Percentiles rank a stretch among this genome's conserved stretches.
Conservation (phyloP, 2,329 filamentous ascomycete genomes). For the Stagonosporopsis vannaccii region DNA sequence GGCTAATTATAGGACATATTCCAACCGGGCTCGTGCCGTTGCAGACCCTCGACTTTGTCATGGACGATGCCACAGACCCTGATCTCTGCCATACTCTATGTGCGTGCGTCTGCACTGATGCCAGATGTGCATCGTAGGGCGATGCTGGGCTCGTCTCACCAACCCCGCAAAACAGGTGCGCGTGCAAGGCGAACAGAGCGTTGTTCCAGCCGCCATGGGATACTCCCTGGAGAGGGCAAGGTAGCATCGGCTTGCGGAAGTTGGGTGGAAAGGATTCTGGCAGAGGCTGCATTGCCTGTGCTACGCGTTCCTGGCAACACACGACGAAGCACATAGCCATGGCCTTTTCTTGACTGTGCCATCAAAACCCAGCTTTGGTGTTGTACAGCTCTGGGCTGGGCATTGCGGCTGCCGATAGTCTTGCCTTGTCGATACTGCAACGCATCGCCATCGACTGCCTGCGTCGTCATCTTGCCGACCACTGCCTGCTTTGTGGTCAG, state of each 20-base stretch:
- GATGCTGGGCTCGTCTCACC: slow-evolving; percentile 2
- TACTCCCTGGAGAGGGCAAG: background rate
- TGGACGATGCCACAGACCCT: slow-evolving; percentile 10
- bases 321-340: background rate
- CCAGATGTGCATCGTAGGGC: background rate
- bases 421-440: slow-evolving; percentile 6
- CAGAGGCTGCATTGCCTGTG: background rate
- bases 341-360: background rate
- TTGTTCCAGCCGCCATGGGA: background rate
- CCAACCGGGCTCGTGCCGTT: slow-evolving; percentile 8
- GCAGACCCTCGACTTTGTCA: slow-evolving; percentile 8
- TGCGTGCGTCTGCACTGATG: background rate
- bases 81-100: slow-evolving; percentile 1
- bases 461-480: slow-evolving; percentile 6
- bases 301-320: background rate
- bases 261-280: background rate
- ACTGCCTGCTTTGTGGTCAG: background rate
- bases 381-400: slow-evolving; percentile 1
- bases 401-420: slow-evolving; percentile 5
- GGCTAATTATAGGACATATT: slow-evolving; percentile 45
- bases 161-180: slow-evolving; percentile 1
- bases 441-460: slow-evolving; percentile 8
- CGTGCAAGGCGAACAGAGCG: slow-evolving; percentile 4
- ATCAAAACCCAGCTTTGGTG: slow-evolving; percentile 1
- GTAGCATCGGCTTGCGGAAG: background rate